Base-by-base conservation (phyloP, 163 green algal species). In the Chlamydomonas reinhardtii region DNA sequence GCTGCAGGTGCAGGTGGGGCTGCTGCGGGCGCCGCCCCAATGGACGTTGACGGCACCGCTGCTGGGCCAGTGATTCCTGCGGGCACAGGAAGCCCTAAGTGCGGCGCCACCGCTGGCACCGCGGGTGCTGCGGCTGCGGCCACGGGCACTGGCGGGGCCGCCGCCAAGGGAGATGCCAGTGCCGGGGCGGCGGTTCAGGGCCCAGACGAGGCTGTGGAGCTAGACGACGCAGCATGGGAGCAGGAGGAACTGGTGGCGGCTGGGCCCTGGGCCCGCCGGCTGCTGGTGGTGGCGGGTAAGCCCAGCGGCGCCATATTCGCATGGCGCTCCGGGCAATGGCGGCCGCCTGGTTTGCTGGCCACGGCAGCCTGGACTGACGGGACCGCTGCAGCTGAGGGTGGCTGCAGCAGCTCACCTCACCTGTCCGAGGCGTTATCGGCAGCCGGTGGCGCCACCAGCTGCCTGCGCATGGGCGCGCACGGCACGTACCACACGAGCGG, bases 201-300 rank as follows among this genome's bases (percentile, higher is more conserved):
- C 61, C 3, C 65, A 6, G 66, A 73, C 16, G 31, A 73, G 66
- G 66, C 29, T 27, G 15, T 3, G 31, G 66, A 62, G 59, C 48
- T 12, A 25, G 35, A 73, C 2, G 35, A 17, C 11, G 61, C 5
- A 9, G n/a, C 5, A 16, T 65, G 48, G 48, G 48, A 17, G 6
- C 11, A 78, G 48, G 31, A 6, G 34, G 73, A 43, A 3, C 48
- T 56, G 73, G 65, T n/a, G 43, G 43, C 27, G 0, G 74, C 32
- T 0, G 74, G 43, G 0, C 78, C 78, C 43, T 39, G 20, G 78
- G 66, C 20, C 0, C 79, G 79, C 9, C 69, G 79, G 31, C 69
- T 86, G 69, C 68, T 86, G 22, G 27, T 86, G 17, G 79, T 35
- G 20, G 69, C 69, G 8, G 37, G 68, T 52, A 86, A 86, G 52